A percentile compares a stretch with the other conserved stretches of the same genome.
Conservation (phyloP, 2,329 filamentous ascomycete species). For the Paecilomyces formosus region DNA sequence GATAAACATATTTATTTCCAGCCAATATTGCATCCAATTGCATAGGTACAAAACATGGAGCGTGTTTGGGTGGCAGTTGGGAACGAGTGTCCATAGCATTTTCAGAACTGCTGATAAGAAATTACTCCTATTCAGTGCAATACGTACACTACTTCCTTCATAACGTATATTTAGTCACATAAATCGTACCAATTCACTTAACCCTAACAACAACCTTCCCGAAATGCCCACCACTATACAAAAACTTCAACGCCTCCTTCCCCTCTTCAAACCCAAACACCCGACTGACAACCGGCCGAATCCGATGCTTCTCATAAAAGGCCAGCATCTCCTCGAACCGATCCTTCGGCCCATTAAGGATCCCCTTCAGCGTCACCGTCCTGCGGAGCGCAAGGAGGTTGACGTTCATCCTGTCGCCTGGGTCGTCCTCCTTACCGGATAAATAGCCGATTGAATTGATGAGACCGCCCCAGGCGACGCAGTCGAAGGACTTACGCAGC, state of each 20-base stretch:
- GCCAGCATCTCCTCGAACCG: slow-evolving; percentile 35
- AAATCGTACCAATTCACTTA: slow-evolving; percentile 1
- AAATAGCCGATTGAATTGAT: slow-evolving; percentile 43
- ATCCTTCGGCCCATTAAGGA: slow-evolving; percentile 57
- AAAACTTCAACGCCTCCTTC: slow-evolving; percentile 47
- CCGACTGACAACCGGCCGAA: slow-evolving; percentile 45
- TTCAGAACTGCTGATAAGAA: too few species aligned
- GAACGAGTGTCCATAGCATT: too few species aligned
- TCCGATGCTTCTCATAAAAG: slow-evolving; percentile 25
- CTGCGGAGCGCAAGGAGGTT: slow-evolving; percentile 49
- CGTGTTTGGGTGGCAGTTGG: too few species aligned
- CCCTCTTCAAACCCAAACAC: slow-evolving; percentile 46
- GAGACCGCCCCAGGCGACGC: slow-evolving; percentile 38
- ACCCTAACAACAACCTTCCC: slow-evolving; percentile 50
- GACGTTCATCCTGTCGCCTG: slow-evolving; percentile 50
- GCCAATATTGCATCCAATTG: too few species aligned
- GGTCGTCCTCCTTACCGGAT: slow-evolving; percentile 48
- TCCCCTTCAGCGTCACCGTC: slow-evolving; percentile 49
- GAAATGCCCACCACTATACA: slow-evolving; percentile 46
- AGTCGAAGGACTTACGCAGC: slow-evolving; percentile 41
- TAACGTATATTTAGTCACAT: too few species aligned
- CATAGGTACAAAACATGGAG: too few species aligned
- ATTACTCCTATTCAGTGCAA: too few species aligned
- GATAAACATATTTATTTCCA: too few species aligned
- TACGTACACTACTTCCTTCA: too few species aligned